Base-by-base conservation (phyloP, 345 rosid species). In the Alliaria petiolata region DNA sequence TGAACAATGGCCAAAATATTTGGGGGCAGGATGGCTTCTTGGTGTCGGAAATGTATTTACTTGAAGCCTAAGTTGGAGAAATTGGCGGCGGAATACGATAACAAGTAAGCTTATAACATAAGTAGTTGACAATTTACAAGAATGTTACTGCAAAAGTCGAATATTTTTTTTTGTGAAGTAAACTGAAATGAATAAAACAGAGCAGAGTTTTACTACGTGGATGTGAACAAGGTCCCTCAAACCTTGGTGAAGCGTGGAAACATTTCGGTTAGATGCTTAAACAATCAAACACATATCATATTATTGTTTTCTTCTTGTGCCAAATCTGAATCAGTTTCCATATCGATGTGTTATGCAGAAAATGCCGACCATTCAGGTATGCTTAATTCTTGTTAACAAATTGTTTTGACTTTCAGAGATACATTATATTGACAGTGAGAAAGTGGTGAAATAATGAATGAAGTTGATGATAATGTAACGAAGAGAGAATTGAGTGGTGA, bases 11-110 rank as follows among this genome's bases (percentile, higher is more conserved):
- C 33, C 25, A 14, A 12, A 2, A 22, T 44, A 43, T 45, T 40
- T 63, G 63, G 58, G 58, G 59, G 13, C 74, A 93, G 96, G 97
- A 93, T 93, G 97, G 98, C 97, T 75, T 40, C 85, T 40, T 93
- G 98, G 98, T 93, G 97, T 80, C 81, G 98, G 53, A 93, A 93
- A 83, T 93, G 98, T 80, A 93, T 93, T 36, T 93, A 85, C 79
- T 76, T 93, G 86, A 91, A 87, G 82, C 98, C 98, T 1, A 93
- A 89, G 78, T 72, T 93, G 78, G 97, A 91, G 86, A 93, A 90
- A 79, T 58, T 93, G 71, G 92, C 97, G 0, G 86, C 87, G 1
- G 89, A 85, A 51, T 85, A 28, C 61, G 55, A 83, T 55, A 78
- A 83, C 79, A 61, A 72, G 91, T 88, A 83, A 65, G 36, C 16